Evolutionary conservation across 441 rosid species (phyloP), one percentile per base, ranked within the genome.

Genomic region (Adansonia madagascariensis): DNA sequence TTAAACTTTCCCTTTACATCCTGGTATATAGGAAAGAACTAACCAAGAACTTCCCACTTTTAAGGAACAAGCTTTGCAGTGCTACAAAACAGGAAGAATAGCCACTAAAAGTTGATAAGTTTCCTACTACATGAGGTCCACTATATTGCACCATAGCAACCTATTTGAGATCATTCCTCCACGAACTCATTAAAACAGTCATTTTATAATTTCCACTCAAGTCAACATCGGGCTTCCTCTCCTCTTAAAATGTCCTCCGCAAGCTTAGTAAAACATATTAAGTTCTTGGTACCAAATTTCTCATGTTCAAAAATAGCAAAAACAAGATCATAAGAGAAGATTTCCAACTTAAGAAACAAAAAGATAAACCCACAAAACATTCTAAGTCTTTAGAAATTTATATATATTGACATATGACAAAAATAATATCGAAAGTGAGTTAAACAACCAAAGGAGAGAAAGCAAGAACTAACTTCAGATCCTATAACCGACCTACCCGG

Each of bases 281-380:
- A 71, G 74, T 18, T 71, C 15, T 6, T 50, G 43, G 31, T 22
- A 60, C 64, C 39, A 60, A 60, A 60, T 22, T 22, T 60, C 64
- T 20, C 63, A 27, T 27, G 31, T 60, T 15, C 39, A 60, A 60
- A 60, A 3, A 60, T 50, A 27, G 46, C 41, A 8, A 53, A 49
- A 24, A 14, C 59, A 50, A 8, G 20, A 41, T 8, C 35, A 4
- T 24, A 22, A 67, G 56, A 6, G 53, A 20, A 67, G 8, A 8
- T 46, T 67, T 46, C 50, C 9, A 18, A 6, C 20, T 35, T 5
- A 2, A 14, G 35, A 63, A 11, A 6, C 0, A 14, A 31, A 63
- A 10, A 63, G 39, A 60, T 11, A 24, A 60, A 17, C 43, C 52
- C 50, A 0, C 1, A 44, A 15, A 44, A 67, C 15, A 17, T n/a